These are phyloP conservation scores for Aureobasidium subglaciale DNA, from an alignment of 2,329 filamentous ascomycete species.

Conservation along the genomic window DNA sequence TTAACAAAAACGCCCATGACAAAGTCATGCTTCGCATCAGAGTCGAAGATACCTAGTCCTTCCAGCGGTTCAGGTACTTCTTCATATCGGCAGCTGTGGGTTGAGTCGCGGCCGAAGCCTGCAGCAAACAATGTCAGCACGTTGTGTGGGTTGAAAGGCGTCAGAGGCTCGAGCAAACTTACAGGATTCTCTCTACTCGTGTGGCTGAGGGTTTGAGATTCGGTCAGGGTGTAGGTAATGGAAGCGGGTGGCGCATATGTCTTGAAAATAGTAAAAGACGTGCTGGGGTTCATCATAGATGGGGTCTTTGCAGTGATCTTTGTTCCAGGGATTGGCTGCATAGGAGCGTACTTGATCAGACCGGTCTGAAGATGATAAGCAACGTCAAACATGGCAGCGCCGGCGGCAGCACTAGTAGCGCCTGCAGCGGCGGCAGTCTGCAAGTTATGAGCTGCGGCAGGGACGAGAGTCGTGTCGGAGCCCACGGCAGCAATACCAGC, in stretches of 20 bases:
- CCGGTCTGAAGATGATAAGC: slow-evolving; percentile 53
- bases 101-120: slow-evolving; percentile 1
- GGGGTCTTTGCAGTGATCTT: slow-evolving; percentile 49
- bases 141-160: neutral
- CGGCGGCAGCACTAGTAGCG: slow-evolving; percentile 19
- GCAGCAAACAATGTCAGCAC: neutral
- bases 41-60: slow-evolving; percentile 38
- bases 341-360: slow-evolving; percentile 53
- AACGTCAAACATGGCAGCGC: slow-evolving; percentile 30
- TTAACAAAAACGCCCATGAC: slow-evolving; percentile 1
- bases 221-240: slow-evolving; percentile 46
- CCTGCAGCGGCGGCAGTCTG: slow-evolving; percentile 20
- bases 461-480: slow-evolving; percentile 27
- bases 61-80: slow-evolving; percentile 53
- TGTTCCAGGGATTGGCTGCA: slow-evolving; percentile 52
- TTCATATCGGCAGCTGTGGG: slow-evolving; percentile 47
- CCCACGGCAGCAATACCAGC: slow-evolving; percentile 30
- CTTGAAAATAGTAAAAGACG: slow-evolving; percentile 46
- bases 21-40: neutral
- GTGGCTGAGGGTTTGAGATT: slow-evolving; percentile 44
- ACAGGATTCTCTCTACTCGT: slow-evolving; percentile 53
- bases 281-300: slow-evolving; percentile 49
- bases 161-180: slow-evolving; percentile 26
- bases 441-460: slow-evolving; percentile 25
- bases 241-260: slow-evolving; percentile 40